These are phyloP conservation scores for Vitis vinifera DNA, from an alignment of 164 flowering plant genomes.

Conservation along the genomic window DNA sequence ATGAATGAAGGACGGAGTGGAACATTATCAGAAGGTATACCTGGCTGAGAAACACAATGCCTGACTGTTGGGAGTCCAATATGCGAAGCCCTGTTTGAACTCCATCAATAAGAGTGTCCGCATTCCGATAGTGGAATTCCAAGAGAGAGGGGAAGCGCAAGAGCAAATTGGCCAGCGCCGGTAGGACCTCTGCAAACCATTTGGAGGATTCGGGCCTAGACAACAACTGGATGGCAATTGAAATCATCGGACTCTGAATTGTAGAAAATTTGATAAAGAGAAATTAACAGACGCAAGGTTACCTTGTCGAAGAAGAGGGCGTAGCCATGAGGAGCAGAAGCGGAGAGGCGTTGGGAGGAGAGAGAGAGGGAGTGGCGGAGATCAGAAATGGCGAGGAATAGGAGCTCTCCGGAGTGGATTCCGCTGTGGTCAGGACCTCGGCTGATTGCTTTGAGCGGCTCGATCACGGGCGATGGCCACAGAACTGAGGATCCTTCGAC, in stretches of 20 bases:
- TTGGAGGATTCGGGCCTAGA: conserved; percentile 47
- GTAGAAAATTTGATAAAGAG: too few relatives aligned
- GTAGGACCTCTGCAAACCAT: conserved; percentile 75
- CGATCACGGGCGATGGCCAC: conserved; percentile 72
- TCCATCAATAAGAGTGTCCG: conserved; percentile 32
- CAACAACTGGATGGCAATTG: conserved; percentile 45
- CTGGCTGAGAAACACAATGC: conserved; percentile 79
- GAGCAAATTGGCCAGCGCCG: conserved; percentile 60
- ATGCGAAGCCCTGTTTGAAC: conserved; percentile 59
- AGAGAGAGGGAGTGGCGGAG: conserved; percentile 55
- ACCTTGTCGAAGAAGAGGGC: conserved; percentile 77
- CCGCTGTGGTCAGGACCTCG: conserved; percentile 62
- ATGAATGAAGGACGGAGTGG: not conserved
- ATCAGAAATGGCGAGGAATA: conserved; percentile 58
- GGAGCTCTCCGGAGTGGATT: conserved; percentile 63
- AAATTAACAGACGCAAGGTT: not conserved
- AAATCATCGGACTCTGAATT: too few relatives aligned
- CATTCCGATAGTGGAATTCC: conserved; percentile 62
- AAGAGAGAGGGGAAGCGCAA: conserved; percentile 65
- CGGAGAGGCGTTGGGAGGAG: conserved; percentile 25
- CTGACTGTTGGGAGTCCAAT: conserved; percentile 63
- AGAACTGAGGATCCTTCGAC: conserved; percentile 39
- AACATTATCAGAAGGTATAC: conserved; percentile 23
- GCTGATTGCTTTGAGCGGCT: conserved; percentile 54
- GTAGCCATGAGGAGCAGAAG: conserved; percentile 53